Percentiles rank a stretch among this genome's conserved stretches.
These are phyloP conservation scores for Trifolium dubium DNA, from an alignment of 306 rosid genomes.

Conservation along the genomic window DNA sequence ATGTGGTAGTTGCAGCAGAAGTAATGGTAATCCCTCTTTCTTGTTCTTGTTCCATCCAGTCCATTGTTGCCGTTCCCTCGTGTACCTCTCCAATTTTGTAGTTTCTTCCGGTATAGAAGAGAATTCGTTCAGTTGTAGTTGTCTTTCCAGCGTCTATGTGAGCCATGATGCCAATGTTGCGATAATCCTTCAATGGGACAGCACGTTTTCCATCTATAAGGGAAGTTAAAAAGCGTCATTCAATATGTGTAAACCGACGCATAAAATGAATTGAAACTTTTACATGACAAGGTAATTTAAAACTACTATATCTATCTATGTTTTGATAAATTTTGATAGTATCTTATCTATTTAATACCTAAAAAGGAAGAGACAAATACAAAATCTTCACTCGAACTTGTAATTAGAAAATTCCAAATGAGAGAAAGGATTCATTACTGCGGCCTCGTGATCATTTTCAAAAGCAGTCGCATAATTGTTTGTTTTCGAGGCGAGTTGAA, in stretches of 20 bases:
- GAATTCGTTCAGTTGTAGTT: constrained; percentile 86
- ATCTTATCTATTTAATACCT: not conserved
- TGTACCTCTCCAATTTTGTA: constrained; percentile 98
- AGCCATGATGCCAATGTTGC: constrained; percentile 98
- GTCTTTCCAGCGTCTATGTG: constrained; percentile 98
- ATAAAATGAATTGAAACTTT: not conserved
- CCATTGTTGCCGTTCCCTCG: constrained; percentile 98
- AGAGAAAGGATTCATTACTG: not conserved
- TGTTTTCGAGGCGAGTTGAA: too few species aligned
- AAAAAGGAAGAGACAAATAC: not conserved
- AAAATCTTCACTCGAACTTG: not conserved
- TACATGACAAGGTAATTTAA: not conserved
- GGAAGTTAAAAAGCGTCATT: constrained; percentile 34
- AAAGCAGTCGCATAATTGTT: not conserved
- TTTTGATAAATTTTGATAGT: not conserved
- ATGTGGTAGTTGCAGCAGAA: constrained; percentile 97
- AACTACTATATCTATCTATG: not conserved
- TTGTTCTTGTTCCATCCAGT: constrained; percentile 99
- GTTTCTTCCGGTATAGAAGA: constrained; percentile 90
- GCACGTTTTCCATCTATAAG: constrained; percentile 61
- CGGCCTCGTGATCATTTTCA: constrained; percentile 14
- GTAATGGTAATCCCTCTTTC: constrained; percentile 99
- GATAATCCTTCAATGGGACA: constrained; percentile 77
- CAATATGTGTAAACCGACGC: constrained; percentile 6
- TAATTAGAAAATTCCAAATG: not conserved